These are phyloP conservation scores for Piloderma croceum DNA, from an alignment of 768 basidiomycete species.

Conservation along the genomic window DNA sequence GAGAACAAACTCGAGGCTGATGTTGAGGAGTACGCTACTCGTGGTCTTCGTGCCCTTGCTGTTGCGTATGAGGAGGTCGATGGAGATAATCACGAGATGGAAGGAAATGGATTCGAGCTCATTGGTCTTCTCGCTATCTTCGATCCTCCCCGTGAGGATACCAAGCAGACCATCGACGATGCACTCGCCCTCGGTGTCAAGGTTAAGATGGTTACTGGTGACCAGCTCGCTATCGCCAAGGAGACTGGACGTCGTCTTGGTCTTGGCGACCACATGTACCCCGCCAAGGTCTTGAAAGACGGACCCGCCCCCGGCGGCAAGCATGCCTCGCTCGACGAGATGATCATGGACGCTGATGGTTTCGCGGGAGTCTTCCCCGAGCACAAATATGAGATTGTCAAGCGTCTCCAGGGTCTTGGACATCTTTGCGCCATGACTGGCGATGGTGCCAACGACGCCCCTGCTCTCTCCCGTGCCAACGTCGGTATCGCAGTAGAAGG, in stretches of 20 bases:
- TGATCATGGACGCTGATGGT: slow-evolving; percentile 99
- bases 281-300: slow-evolving; percentile 97
- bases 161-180: slow-evolving; percentile 98
- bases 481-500: slow-evolving; percentile 99
- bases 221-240: slow-evolving; percentile 99
- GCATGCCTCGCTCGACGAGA: slow-evolving; percentile 83
- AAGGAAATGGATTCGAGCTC: slow-evolving; percentile 96
- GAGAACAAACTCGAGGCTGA: slow-evolving; percentile 91
- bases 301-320: slow-evolving; percentile 85
- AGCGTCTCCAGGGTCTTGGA: slow-evolving; percentile 93
- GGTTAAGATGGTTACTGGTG: slow-evolving; percentile 99
- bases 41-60: slow-evolving; percentile 96
- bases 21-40: slow-evolving; percentile 91
- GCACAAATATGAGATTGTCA: slow-evolving; percentile 99
- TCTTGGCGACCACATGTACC: slow-evolving; percentile 98
- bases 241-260: slow-evolving; percentile 98
- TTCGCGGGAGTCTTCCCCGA: slow-evolving; percentile 99
- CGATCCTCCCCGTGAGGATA: slow-evolving; percentile 96
- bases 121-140: slow-evolving; percentile 97
- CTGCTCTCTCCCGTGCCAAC: slow-evolving; percentile 95
- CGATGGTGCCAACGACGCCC: slow-evolving; percentile 98
- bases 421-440: slow-evolving; percentile 99
- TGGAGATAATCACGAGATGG: slow-evolving; percentile 72
- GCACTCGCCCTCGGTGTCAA: slow-evolving; percentile 92
- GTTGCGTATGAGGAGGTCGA: slow-evolving; percentile 93